Conservation (phyloP, 106 monocot genomes). For the Dendrobium nobile region DNA sequence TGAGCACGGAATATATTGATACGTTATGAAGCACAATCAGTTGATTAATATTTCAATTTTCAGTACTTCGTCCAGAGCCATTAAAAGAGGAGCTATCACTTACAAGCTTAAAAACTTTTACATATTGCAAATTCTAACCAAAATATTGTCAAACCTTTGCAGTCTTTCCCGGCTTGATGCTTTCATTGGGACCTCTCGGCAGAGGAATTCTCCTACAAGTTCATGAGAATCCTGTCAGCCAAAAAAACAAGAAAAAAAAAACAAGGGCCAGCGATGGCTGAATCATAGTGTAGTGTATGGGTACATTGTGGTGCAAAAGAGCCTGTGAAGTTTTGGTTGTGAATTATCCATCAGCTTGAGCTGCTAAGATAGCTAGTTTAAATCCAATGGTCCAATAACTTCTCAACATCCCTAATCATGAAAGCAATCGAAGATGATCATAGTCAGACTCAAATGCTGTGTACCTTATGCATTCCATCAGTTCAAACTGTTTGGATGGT, state of each 20-base stretch:
- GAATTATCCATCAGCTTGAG: no score
- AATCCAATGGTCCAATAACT: not conserved
- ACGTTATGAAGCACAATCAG: no score
- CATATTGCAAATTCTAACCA: not conserved
- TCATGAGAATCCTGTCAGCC: not conserved
- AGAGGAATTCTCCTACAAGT: slow-evolving; percentile 2
- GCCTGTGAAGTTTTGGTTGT: no score
- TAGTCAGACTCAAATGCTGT: no score
- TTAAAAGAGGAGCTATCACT: no score
- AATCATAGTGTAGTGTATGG: not conserved
- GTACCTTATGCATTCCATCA: no score
- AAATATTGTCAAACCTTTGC: not conserved
- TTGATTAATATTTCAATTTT: no score
- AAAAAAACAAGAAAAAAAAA: not conserved
- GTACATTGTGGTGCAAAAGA: not conserved
- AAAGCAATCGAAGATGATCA: no score
- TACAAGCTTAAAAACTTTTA: not conserved
- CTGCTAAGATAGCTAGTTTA: not conserved
- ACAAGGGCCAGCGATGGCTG: no score
- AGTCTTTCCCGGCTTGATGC: not conserved
- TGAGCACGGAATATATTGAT: not conserved
- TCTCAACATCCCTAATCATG: no score
- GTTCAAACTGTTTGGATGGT: no score
- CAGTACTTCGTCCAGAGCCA: no score
- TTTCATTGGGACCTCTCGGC: not conserved